These are phyloP conservation scores for Punica granatum DNA, from an alignment of 345 rosid genomes.

Conservation along the genomic window DNA sequence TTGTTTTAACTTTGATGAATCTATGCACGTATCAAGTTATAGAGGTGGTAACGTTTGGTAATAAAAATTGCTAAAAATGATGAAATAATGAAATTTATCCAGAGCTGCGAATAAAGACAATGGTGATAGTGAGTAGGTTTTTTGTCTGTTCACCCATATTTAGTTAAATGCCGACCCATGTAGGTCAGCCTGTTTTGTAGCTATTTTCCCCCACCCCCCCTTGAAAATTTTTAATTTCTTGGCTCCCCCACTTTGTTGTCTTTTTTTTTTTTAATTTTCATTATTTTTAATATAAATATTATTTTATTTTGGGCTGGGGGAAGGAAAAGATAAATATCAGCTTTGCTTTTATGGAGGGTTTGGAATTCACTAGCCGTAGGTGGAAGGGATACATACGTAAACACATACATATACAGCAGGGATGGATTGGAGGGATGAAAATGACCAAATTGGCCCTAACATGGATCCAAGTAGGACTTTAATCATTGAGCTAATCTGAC, in stretches of 20 bases:
- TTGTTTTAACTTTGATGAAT: no score
- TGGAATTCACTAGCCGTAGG: neutral
- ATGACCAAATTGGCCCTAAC: slow-evolving; percentile 10
- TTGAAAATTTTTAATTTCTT: slow-evolving; percentile 1
- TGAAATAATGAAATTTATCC: neutral
- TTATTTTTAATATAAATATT: neutral
- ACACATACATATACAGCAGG: neutral
- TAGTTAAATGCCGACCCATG: slow-evolving; percentile 10
- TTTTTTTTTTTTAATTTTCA: neutral
- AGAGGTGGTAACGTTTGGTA: no score
- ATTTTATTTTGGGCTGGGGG: neutral
- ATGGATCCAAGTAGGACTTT: slow-evolving; percentile 9
- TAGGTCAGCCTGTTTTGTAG: neutral
- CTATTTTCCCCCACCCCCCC: neutral
- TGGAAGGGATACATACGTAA: neutral
- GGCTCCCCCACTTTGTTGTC: neutral
- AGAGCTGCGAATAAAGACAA: slow-evolving; percentile 3
- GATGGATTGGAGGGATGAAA: neutral
- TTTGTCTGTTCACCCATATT: slow-evolving; percentile 12
- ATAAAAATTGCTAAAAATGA: no score
- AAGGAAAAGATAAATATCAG: neutral
- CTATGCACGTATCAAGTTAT: no score
- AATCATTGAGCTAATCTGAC: slow-evolving; percentile 12
- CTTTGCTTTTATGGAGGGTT: slow-evolving; percentile 1
- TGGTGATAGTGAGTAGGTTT: slow-evolving; percentile 6